These are phyloP conservation scores for Excoecaria agallocha DNA, from an alignment of 345 rosid genomes.

Conservation along the genomic window DNA sequence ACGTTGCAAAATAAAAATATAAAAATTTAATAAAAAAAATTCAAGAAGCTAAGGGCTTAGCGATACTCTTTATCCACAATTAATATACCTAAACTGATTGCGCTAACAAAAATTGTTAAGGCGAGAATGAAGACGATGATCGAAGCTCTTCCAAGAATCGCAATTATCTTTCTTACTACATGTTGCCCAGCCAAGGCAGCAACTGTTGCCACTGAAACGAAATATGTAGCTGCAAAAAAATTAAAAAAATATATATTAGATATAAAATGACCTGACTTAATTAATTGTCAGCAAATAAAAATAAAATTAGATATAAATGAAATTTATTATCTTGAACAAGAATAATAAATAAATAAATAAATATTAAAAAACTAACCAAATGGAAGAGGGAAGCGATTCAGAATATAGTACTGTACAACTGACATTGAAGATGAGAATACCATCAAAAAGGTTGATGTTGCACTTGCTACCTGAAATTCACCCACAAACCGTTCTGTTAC, in stretches of 20 bases:
- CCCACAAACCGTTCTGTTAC: too few species aligned
- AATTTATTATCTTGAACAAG: too few species aligned
- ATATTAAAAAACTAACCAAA: constrained; percentile 38
- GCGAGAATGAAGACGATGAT: constrained; percentile 66
- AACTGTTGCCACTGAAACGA: constrained; percentile 48
- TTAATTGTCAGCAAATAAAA: neutral
- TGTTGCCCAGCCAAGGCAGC: constrained; percentile 66
- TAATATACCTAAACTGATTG: constrained; percentile 52
- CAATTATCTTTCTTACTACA: constrained; percentile 54
- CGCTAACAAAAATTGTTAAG: constrained; percentile 59
- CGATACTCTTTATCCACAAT: too few species aligned
- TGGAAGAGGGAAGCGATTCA: constrained; percentile 63
- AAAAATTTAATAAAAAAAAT: too few species aligned
- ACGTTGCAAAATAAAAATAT: too few species aligned
- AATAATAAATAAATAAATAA: too few species aligned
- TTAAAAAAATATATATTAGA: too few species aligned
- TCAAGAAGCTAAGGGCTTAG: too few species aligned
- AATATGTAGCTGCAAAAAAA: constrained; percentile 50
- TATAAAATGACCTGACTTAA: neutral
- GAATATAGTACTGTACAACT: constrained; percentile 60
- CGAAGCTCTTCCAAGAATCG: constrained; percentile 61
- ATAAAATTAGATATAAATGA: too few species aligned
- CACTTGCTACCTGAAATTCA: constrained; percentile 57
- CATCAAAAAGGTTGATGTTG: constrained; percentile 73
- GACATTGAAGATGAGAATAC: constrained; percentile 69